These are phyloP conservation scores for Yarrowia porcina DNA, from an alignment of 805 yeast species.

Conservation along the genomic window DNA sequence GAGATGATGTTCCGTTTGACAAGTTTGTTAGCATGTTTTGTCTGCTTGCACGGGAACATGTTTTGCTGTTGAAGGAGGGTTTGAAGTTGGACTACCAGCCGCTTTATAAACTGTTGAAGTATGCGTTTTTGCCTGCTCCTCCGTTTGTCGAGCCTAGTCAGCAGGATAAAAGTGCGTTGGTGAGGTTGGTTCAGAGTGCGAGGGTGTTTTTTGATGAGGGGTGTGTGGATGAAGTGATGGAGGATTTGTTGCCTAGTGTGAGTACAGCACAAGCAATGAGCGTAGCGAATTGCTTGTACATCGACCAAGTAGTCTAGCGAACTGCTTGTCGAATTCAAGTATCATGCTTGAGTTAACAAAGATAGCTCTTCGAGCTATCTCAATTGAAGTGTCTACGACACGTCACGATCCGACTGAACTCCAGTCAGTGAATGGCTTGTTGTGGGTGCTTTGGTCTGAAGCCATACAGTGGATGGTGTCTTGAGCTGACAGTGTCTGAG, in stretches of 20 bases:
- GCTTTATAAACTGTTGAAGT: constrained; percentile 33
- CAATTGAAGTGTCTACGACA: no score
- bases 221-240: constrained; percentile 29
- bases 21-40: constrained; percentile 62
- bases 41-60: constrained; percentile 50
- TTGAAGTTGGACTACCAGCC: constrained; percentile 52
- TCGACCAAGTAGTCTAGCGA: no score
- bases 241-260: constrained; percentile 35
- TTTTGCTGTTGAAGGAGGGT: constrained; percentile 38
- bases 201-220: constrained; percentile 32
- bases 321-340: no score
- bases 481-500: no score
- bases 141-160: constrained; percentile 24
- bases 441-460: no score
- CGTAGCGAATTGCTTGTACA: not conserved
- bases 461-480: no score
- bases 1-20: constrained; percentile 56
- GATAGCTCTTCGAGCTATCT: no score
- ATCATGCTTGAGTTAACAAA: no score
- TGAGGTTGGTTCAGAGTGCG: constrained; percentile 32
- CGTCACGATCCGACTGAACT: no score
- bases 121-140: constrained; percentile 12
- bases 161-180: constrained; percentile 27
- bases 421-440: no score
- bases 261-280: constrained; percentile 8